Conservation (phyloP, 371 early-diverging fungal genomes). For the Cokeromyces recurvatus region DNA sequence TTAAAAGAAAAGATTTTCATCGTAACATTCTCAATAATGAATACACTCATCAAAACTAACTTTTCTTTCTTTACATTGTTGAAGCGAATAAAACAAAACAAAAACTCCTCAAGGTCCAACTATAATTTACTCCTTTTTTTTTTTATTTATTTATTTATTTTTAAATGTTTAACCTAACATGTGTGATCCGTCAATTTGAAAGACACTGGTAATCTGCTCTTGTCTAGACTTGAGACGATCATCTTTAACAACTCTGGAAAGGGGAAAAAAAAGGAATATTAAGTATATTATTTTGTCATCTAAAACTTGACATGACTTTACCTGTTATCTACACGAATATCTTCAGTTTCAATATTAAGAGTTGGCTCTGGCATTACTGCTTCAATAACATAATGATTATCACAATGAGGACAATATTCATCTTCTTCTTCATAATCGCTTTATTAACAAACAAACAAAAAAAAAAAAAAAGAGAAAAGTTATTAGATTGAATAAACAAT, state of each 20-base stretch:
- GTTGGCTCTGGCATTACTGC: slow-evolving; percentile 83
- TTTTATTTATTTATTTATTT: no score
- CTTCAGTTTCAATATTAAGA: slow-evolving; percentile 89
- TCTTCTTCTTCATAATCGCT: slow-evolving; percentile 90
- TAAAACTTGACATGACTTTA: slow-evolving; percentile 13
- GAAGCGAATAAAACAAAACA: no score
- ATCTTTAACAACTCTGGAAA: slow-evolving; percentile 42
- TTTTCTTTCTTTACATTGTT: no score
- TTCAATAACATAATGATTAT: slow-evolving; percentile 94
- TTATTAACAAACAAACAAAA: neutral
- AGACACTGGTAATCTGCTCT: slow-evolving; percentile 29
- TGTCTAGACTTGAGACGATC: slow-evolving; percentile 17
- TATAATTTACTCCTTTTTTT: no score
- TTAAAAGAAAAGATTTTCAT: no score
- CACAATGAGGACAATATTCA: slow-evolving; percentile 97
- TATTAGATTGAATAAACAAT: no score
- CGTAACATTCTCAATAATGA: no score
- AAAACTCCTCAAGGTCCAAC: no score
- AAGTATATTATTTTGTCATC: neutral
- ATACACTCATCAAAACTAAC: no score
- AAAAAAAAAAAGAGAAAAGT: no score
- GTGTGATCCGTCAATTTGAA: slow-evolving; percentile 36
- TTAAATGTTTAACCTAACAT: slow-evolving; percentile 37
- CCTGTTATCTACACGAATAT: slow-evolving; percentile 72
- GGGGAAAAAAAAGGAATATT: no score